A percentile compares a stretch with the other conserved stretches of the same genome.
Conservation (phyloP, 2,329 filamentous ascomycete genomes). For the Pestalotiopsis sp. region DNA sequence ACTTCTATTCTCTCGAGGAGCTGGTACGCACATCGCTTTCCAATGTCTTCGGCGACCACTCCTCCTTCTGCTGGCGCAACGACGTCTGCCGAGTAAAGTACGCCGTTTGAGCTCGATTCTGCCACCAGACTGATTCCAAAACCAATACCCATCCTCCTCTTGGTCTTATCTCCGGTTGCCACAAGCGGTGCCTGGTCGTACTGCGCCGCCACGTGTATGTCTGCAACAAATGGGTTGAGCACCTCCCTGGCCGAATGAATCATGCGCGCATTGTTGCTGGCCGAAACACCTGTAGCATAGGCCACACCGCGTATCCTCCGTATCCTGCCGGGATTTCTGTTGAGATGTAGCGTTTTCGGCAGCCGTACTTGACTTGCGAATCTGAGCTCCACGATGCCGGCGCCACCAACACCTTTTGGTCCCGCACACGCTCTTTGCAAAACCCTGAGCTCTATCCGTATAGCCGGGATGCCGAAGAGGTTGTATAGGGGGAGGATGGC, state of each 20-base stretch:
- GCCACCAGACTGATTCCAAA: slow-evolving; percentile 91
- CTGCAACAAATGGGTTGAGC: slow-evolving; percentile 81
- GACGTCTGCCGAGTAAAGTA: slow-evolving; percentile 86
- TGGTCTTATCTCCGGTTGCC: slow-evolving; percentile 53
- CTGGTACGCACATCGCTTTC: slow-evolving; percentile 85
- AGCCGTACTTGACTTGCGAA: slow-evolving; percentile 93
- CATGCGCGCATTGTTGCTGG: slow-evolving; percentile 92
- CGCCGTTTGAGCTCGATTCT: slow-evolving; percentile 80
- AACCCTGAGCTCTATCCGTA: slow-evolving; percentile 83
- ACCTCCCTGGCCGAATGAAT: slow-evolving; percentile 88
- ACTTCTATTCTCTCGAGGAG: slow-evolving; percentile 80
- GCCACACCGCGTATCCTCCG: slow-evolving; percentile 91
- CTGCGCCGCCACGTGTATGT: slow-evolving; percentile 86
- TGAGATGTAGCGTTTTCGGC: slow-evolving; percentile 89
- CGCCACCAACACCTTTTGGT: slow-evolving; percentile 75
- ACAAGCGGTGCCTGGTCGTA: slow-evolving; percentile 70
- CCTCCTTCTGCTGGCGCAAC: slow-evolving; percentile 76
- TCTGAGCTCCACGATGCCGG: slow-evolving; percentile 88
- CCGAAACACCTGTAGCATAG: slow-evolving; percentile 89
- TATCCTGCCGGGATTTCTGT: slow-evolving; percentile 79
- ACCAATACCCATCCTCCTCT: slow-evolving; percentile 77
- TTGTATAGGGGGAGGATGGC: slow-evolving; percentile 89
- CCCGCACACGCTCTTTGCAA: slow-evolving; percentile 79
- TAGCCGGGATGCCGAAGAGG: slow-evolving; percentile 80
- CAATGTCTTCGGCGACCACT: slow-evolving; percentile 86